A percentile compares a stretch with the other conserved stretches of the same genome.
These are phyloP conservation scores for Aspergillus avenaceus DNA, from an alignment of 495 filamentous ascomycete species.

Conservation along the genomic window DNA sequence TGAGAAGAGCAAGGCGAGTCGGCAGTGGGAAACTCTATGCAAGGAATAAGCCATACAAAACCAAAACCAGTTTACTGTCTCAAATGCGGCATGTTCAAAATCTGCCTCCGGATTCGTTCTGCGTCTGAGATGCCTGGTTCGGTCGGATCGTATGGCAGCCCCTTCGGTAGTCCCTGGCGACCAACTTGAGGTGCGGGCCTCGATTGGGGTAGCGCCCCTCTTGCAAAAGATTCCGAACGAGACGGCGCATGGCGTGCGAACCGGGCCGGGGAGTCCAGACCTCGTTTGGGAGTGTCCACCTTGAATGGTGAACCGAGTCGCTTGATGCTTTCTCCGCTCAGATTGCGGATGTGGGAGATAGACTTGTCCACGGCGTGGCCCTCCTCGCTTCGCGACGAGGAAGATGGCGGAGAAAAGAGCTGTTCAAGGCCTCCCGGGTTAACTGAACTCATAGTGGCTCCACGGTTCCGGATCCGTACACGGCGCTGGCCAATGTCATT, in stretches of 20 bases:
- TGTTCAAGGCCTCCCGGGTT: slow-evolving; percentile 37
- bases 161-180: slow-evolving; percentile 5
- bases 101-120: slow-evolving; percentile 45
- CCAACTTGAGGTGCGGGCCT: background rate
- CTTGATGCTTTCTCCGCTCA: slow-evolving; percentile 38
- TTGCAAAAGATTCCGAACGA: slow-evolving; percentile 40
- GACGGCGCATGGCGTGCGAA: slow-evolving; percentile 36
- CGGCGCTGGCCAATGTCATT: slow-evolving; percentile 43
- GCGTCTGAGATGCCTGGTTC: slow-evolving; percentile 43
- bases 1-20: slow-evolving; percentile 9
- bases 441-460: slow-evolving; percentile 44
- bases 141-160: slow-evolving; percentile 33
- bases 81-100: slow-evolving; percentile 37
- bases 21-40: no score
- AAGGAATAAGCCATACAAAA: background rate
- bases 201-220: slow-evolving; percentile 19
- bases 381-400: slow-evolving; percentile 33
- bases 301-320: slow-evolving; percentile 53
- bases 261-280: slow-evolving; percentile 19
- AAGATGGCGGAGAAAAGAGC: slow-evolving; percentile 47
- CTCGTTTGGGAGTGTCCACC: slow-evolving; percentile 28
- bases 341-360: slow-evolving; percentile 24
- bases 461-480: slow-evolving; percentile 47
- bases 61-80: slow-evolving; percentile 19
- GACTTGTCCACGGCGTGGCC: slow-evolving; percentile 21